Conservation (phyloP, 306 rosid species). For the Dryas alaskensis region DNA sequence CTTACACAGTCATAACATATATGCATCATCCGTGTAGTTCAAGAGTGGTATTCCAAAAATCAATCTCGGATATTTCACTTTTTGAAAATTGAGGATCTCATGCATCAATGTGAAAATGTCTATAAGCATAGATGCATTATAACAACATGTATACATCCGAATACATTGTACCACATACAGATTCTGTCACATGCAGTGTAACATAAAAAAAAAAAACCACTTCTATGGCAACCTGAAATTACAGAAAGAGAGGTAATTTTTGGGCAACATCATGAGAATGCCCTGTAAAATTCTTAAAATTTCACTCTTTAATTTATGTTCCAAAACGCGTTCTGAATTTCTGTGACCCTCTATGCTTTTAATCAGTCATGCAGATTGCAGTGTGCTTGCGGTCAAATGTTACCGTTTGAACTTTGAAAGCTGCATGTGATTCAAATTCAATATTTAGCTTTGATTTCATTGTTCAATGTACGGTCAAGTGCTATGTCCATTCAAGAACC, state of each 20-base stretch:
- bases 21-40: background rate
- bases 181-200: background rate
- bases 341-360: background rate
- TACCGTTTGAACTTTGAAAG: background rate
- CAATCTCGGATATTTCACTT: background rate
- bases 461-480: constrained; percentile 16
- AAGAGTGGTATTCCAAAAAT: background rate
- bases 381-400: background rate
- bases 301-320: background rate
- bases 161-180: too few relatives aligned
- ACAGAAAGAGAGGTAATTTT: background rate
- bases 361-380: background rate
- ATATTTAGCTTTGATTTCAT: background rate
- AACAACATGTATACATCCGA: too few relatives aligned
- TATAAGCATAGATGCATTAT: too few relatives aligned
- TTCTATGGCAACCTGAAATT: background rate
- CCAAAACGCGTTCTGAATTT: background rate
- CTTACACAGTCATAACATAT: background rate
- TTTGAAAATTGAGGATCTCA: background rate
- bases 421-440: background rate
- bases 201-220: background rate
- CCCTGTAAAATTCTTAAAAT: background rate
- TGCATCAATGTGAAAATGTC: background rate
- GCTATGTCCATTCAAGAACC: background rate
- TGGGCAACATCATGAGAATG: background rate